These are phyloP conservation scores for Asterophora parasitica DNA, from an alignment of 768 basidiomycete genomes.

Conservation along the genomic window DNA sequence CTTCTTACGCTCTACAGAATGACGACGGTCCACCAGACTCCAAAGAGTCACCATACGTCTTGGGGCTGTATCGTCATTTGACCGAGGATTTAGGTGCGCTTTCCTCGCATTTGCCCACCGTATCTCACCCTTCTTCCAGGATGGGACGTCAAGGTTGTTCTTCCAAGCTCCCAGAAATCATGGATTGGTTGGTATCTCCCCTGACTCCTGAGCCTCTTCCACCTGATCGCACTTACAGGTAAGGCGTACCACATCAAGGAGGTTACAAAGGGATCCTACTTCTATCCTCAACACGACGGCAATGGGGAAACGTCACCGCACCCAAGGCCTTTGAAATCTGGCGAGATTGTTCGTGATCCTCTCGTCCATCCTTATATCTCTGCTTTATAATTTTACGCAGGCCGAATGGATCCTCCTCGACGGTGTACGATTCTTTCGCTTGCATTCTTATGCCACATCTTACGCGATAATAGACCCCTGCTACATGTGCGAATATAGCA, in stretches of 20 bases:
- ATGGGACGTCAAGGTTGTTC: slow-evolving; percentile 76
- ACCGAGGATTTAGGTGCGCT: slow-evolving; percentile 50
- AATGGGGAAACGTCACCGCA: slow-evolving; percentile 59
- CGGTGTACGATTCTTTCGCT: slow-evolving; percentile 45
- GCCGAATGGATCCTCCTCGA: slow-evolving; percentile 91
- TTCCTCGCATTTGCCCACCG: neutral
- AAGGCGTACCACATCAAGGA: slow-evolving; percentile 81
- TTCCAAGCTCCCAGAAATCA: slow-evolving; percentile 78
- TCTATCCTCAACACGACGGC: slow-evolving; percentile 71
- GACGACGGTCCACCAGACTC: slow-evolving; percentile 77
- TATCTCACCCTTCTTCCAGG: slow-evolving; percentile 32
- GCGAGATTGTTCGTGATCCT: slow-evolving; percentile 51
- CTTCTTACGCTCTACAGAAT: slow-evolving; percentile 41
- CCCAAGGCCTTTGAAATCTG: slow-evolving; percentile 65
- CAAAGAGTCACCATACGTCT: slow-evolving; percentile 68
- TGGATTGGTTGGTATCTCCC: slow-evolving; percentile 65
- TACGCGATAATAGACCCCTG: slow-evolving; percentile 61
- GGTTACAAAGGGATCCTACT: slow-evolving; percentile 63
- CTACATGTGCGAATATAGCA: slow-evolving; percentile 87
- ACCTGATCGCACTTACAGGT: slow-evolving; percentile 37
- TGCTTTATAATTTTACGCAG: slow-evolving; percentile 18
- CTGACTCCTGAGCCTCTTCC: neutral
- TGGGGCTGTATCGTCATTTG: slow-evolving; percentile 62
- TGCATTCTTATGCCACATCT: slow-evolving; percentile 6
- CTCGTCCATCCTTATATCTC: neutral